A percentile compares a stretch with the other conserved stretches of the same genome.
Conservation (phyloP, 1,284 basidiomycete species). For the Cryptococcus sp. region DNA sequence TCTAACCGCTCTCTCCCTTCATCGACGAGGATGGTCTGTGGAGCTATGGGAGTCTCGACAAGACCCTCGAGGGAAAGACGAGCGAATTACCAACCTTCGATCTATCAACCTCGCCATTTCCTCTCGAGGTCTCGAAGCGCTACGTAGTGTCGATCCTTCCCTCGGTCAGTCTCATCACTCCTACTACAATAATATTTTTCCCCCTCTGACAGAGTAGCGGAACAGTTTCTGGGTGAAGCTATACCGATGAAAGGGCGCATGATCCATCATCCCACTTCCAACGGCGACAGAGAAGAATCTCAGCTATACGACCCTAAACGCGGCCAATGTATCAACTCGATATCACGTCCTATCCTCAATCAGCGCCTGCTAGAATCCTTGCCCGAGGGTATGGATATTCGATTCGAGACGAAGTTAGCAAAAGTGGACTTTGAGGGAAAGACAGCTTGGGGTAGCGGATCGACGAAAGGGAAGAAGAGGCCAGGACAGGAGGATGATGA, state of each 20-base stretch:
- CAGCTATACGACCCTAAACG: slow-evolving; percentile 76
- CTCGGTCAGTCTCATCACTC: slow-evolving; percentile 44
- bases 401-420: slow-evolving; percentile 77
- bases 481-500: slow-evolving; percentile 46
- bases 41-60: slow-evolving; percentile 82
- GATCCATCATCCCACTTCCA: slow-evolving; percentile 68
- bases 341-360: slow-evolving; percentile 82
- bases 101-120: slow-evolving; percentile 97
- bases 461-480: slow-evolving; percentile 1
- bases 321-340: slow-evolving; percentile 89
- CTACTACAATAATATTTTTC: too few species aligned
- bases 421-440: slow-evolving; percentile 63
- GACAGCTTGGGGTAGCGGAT: slow-evolving; percentile 27
- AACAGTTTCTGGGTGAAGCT: slow-evolving; percentile 67
- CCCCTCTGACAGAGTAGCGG: slow-evolving; percentile 45
- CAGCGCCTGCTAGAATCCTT: slow-evolving; percentile 67
- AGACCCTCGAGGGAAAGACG: slow-evolving; percentile 41
- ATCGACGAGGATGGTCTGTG: slow-evolving; percentile 82
- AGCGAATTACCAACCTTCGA: slow-evolving; percentile 49
- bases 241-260: slow-evolving; percentile 95
- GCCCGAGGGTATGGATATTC: slow-evolving; percentile 57
- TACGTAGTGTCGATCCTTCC: slow-evolving; percentile 69
- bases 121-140: slow-evolving; percentile 80
- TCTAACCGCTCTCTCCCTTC: slow-evolving; percentile 77
- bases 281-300: slow-evolving; percentile 59